phyloP scores from a whole-genome alignment of 1,139 yeast genomes.

The Scheffersomyces quercinus region DNA sequence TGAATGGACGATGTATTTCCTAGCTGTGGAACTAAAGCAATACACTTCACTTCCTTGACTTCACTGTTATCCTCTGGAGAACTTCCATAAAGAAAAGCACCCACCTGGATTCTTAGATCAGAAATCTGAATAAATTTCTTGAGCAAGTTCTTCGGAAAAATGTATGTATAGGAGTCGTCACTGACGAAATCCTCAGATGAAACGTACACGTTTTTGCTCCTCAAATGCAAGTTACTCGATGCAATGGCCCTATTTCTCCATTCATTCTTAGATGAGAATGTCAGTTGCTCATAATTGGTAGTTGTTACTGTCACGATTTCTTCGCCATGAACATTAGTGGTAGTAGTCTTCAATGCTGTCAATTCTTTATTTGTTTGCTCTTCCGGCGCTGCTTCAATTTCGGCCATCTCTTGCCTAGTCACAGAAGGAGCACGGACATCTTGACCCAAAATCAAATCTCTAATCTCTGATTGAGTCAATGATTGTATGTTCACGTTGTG shows the following conservation, averaged over 20 bases:
- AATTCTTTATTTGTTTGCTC: slow-evolving; percentile 41
- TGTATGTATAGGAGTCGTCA: slow-evolving; percentile 57
- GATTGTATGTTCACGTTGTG: slow-evolving; percentile 85
- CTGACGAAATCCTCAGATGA: slow-evolving; percentile 40
- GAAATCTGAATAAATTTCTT: slow-evolving; percentile 78
- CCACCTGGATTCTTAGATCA: slow-evolving; percentile 81
- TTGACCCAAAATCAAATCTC: slow-evolving; percentile 94
- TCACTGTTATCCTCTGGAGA: slow-evolving; percentile 70
- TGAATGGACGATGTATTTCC: slow-evolving; percentile 72
- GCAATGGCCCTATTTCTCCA: slow-evolving; percentile 92
- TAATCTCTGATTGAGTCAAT: slow-evolving; percentile 87
- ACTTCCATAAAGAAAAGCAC: slow-evolving; percentile 75
- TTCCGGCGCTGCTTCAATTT: slow-evolving; percentile 60
- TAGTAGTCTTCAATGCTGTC: slow-evolving; percentile 80
- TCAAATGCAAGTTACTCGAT: slow-evolving; percentile 67
- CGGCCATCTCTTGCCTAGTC: slow-evolving; percentile 74
- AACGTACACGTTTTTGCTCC: slow-evolving; percentile 77
- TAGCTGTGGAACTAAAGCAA: slow-evolving; percentile 86
- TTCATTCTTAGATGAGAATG: slow-evolving; percentile 81
- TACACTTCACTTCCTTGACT: slow-evolving; percentile 74
- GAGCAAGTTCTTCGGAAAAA: slow-evolving; percentile 80
- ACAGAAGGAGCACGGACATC: slow-evolving; percentile 89
- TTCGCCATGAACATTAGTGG: slow-evolving; percentile 93
- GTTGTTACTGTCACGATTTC: slow-evolving; percentile 94
- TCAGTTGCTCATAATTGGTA: slow-evolving; percentile 80